phyloP scores from a whole-genome alignment of 805 yeast genomes.

The Candida sakaeoensis region DNA sequence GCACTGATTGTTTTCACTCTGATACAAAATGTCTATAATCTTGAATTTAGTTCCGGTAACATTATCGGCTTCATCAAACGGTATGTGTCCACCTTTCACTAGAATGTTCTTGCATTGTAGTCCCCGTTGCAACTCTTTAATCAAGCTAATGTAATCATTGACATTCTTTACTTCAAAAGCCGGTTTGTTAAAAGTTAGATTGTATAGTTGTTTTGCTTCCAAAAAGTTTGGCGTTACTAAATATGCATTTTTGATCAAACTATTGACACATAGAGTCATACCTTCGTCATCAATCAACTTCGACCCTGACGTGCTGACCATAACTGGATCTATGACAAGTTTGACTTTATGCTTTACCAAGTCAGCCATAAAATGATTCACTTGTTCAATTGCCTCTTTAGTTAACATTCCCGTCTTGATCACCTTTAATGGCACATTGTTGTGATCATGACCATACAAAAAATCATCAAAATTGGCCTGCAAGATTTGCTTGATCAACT shows the following conservation, averaged over 20 bases:
- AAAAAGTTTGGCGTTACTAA: conserved; percentile 72
- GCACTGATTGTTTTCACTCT: conserved; percentile 30
- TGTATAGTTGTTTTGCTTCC: conserved; percentile 53
- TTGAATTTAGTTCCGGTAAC: conserved; percentile 3
- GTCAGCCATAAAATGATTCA: conserved; percentile 33
- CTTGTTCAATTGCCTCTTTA: conserved; percentile 46
- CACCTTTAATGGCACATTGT: conserved; percentile 43
- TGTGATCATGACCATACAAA: conserved; percentile 23
- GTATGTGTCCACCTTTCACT: conserved; percentile 79
- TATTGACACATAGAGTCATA: conserved; percentile 38
- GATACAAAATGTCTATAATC: conserved; percentile 54
- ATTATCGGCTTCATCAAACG: conserved; percentile 28
- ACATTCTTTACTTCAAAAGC: conserved; percentile 16
- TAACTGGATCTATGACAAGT: conserved; percentile 77
- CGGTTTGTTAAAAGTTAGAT: conserved; percentile 16
- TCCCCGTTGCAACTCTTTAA: conserved; percentile 18
- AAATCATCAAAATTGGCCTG: conserved; percentile 58
- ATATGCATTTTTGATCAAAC: conserved; percentile 49
- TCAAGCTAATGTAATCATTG: conserved; percentile 33
- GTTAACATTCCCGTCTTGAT: conserved; percentile 81
- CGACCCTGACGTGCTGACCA: conserved; percentile 78
- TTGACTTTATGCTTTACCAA: conserved; percentile 23
- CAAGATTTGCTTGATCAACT: conserved; percentile 46
- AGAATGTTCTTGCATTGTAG: conserved; percentile 51
- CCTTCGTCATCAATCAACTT: conserved; percentile 48